phyloP scores from a whole-genome alignment of 495 filamentous ascomycete species.

The Thermothielavioides terrestris region DNA sequence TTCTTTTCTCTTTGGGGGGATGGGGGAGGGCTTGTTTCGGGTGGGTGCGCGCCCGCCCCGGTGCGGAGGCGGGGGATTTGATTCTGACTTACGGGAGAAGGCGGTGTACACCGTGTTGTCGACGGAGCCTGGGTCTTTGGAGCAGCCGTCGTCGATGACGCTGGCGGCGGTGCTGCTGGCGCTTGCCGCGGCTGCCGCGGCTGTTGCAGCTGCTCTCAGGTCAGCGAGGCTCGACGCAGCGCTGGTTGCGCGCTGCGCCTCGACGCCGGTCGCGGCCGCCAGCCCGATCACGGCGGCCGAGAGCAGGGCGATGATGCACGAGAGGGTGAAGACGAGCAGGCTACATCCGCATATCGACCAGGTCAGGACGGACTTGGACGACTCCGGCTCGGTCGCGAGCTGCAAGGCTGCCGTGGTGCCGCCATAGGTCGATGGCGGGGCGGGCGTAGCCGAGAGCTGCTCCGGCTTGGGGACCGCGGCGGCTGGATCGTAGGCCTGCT shows the following conservation, averaged over 20 bases:
- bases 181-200: conserved; percentile 6
- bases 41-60: too few relatives aligned
- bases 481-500: background rate
- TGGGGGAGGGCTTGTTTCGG: too few relatives aligned
- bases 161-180: conserved; percentile 13
- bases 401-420: conserved; percentile 7
- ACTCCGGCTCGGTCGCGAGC: background rate
- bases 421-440: conserved; percentile 4
- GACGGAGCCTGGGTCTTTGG: conserved; percentile 20
- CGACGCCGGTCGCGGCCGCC: conserved; percentile 35
- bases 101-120: conserved; percentile 25
- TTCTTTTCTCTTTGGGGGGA: background rate
- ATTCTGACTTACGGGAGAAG: conserved; percentile 15
- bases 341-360: conserved; percentile 29
- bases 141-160: conserved; percentile 32
- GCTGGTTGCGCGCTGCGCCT: conserved; percentile 32
- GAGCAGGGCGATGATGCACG: conserved; percentile 32
- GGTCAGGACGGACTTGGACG: background rate
- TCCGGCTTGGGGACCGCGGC: conserved; percentile 1
- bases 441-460: background rate
- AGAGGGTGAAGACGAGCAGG: conserved; percentile 33
- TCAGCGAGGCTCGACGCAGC: conserved; percentile 23
- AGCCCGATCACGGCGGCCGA: conserved; percentile 37
- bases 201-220: conserved; percentile 12
- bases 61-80: background rate